phyloP scores from a whole-genome alignment of 2,329 filamentous ascomycete genomes.

The Fusarium devonianum region DNA sequence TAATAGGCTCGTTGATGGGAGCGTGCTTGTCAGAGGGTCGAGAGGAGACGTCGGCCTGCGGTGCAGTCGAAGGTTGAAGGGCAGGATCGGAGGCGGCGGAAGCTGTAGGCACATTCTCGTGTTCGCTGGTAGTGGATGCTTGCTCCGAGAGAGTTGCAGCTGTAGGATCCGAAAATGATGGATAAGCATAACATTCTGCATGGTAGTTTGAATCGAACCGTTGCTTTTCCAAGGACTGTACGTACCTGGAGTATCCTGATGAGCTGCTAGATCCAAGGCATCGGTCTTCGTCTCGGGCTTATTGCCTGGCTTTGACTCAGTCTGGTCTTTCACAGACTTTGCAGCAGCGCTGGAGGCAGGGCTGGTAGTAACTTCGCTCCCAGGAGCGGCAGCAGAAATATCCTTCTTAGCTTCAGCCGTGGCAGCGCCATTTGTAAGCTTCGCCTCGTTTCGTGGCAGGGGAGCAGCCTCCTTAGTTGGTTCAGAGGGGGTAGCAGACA shows the following conservation, averaged over 20 bases:
- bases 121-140: conserved; percentile 23
- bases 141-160: conserved; percentile 28
- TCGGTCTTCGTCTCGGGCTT: conserved; percentile 22
- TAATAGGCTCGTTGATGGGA: conserved; percentile 13
- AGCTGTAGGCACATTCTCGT: conserved; percentile 23
- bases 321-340: conserved; percentile 19
- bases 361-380: conserved; percentile 18
- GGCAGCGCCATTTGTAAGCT: conserved; percentile 32
- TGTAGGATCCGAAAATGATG: conserved; percentile 6
- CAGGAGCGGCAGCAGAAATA: conserved; percentile 2
- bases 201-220: background rate
- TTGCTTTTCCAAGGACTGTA: conserved; percentile 9
- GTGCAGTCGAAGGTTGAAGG: conserved; percentile 36
- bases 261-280: conserved; percentile 6
- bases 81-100: conserved; percentile 24
- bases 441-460: conserved; percentile 25
- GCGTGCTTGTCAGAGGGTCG: conserved; percentile 15
- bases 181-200: conserved; percentile 18
- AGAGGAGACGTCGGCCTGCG: conserved; percentile 16
- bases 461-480: conserved; percentile 14
- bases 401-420: conserved; percentile 14
- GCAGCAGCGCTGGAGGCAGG: conserved; percentile 19
- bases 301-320: conserved; percentile 19
- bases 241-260: conserved; percentile 36
- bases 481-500: conserved; percentile 17